phyloP scores from a whole-genome alignment of 2,329 filamentous ascomycete species.

The Fusarium lateritium region DNA sequence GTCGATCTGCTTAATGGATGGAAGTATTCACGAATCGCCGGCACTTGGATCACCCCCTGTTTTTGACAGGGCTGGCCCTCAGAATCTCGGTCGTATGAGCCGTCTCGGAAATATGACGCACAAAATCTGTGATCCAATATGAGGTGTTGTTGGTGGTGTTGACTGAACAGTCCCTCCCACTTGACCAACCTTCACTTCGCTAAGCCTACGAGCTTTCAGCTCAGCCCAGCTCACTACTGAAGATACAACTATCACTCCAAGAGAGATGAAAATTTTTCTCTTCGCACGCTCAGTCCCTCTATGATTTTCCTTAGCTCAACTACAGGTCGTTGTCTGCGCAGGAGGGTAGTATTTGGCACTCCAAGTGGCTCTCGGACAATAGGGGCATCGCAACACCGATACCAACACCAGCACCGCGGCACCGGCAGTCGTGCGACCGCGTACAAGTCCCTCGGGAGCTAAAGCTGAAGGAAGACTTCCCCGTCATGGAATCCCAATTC shows the following conservation, averaged over 20 bases:
- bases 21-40: constrained; percentile 21
- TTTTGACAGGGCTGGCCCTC: constrained; percentile 40
- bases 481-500: constrained; percentile 32
- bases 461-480: constrained; percentile 31
- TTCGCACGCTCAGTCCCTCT: neutral
- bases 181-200: constrained; percentile 11
- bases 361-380: constrained; percentile 27
- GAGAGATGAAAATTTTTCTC: constrained; percentile 13
- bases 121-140: constrained; percentile 14
- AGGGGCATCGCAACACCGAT: constrained; percentile 32
- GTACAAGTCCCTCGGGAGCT: constrained; percentile 28
- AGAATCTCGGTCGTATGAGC: constrained; percentile 13
- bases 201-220: constrained; percentile 29
- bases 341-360: constrained; percentile 21
- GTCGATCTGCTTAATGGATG: constrained; percentile 32
- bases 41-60: constrained; percentile 5
- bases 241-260: neutral
- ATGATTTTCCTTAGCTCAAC: constrained; percentile 6
- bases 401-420: constrained; percentile 32
- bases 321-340: constrained; percentile 5
- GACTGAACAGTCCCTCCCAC: constrained; percentile 2
- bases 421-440: constrained; percentile 36
- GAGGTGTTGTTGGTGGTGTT: constrained; percentile 25
- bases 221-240: constrained; percentile 6
- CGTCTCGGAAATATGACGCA: constrained; percentile 20